Evolutionary conservation across 2,329 filamentous ascomycete genomes (phyloP), one percentile per base, ranked within the genome.

Genomic region (Gyromitra esculenta): DNA sequence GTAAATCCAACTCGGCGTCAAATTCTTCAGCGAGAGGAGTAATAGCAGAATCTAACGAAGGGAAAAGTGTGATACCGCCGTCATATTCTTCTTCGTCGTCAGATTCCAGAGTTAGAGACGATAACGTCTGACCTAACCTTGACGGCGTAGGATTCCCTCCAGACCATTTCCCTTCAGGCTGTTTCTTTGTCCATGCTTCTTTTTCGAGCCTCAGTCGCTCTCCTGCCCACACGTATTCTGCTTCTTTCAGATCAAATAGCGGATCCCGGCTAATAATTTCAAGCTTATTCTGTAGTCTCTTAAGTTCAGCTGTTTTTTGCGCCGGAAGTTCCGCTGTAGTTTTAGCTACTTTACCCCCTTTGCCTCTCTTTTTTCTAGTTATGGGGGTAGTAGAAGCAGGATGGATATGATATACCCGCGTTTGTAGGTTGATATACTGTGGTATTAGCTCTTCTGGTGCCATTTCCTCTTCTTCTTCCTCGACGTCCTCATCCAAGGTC

Each of bases 401-500:
- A 78, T 90, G 87, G 15, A 90, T 83, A 59, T 87, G 86, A 83
- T 90, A 91, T n/a, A 91, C 85, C 78, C 86, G 91, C 68, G 87
- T 85, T 83, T 93, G 94, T 18, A 92, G 88, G 15, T 91, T 89
- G 21, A 99, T 81, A 83, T 95, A 98, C 75, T 89, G 88, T 0
- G 92, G 90, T 35, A 94, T 86, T 73, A 95, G 85, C 52, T 91
- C 88, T 78, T 94, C 91, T 1, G 92, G 91, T 78, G 94, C 91
- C 80, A 93, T 88, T 82, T 83, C 80, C 85, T 78, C 77, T n/a
- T 82, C 62, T 76, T 76, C 62, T 0, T 68, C 62, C 2, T 60
- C 52, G 0, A 41, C 52, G 18, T 5, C 50, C 1, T 67, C 41
- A 18, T 64, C 71, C 9, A 50, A 41, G 5, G 9, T 62, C 31